Evolutionary conservation across 139 green algal genomes (phyloP).

Genomic region (Asterochloris erici): DNA sequence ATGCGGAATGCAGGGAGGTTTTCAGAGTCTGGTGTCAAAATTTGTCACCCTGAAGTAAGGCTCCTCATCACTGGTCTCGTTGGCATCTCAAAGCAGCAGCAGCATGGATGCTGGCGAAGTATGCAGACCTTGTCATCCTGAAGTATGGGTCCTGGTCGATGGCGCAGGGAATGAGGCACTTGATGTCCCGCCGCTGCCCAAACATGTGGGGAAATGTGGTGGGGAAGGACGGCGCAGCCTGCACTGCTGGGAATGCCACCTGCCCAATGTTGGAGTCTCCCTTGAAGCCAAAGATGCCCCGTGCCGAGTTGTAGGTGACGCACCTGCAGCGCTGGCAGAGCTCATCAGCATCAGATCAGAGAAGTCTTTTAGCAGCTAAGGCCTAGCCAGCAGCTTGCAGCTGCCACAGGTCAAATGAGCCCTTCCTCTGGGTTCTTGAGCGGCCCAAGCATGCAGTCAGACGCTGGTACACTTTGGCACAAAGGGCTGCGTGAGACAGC

Average conservation of each 20-base stretch:
- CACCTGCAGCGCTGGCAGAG: constrained; percentile 38
- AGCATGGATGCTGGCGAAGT: not conserved
- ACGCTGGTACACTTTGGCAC: too few relatives aligned
- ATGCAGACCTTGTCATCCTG: constrained; percentile 23
- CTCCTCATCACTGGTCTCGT: too few relatives aligned
- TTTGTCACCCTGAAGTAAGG: too few relatives aligned
- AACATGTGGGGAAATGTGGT: constrained; percentile 97
- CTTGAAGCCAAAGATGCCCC: constrained; percentile 88
- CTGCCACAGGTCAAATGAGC: too few relatives aligned
- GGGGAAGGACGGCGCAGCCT: constrained; percentile 91
- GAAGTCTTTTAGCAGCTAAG: not conserved
- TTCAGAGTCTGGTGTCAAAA: too few relatives aligned
- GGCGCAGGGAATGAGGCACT: constrained; percentile 97
- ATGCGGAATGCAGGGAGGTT: too few relatives aligned
- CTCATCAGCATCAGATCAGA: not conserved
- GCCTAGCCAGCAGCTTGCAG: too few relatives aligned
- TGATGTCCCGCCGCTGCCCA: constrained; percentile 74
- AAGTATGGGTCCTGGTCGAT: constrained; percentile 85
- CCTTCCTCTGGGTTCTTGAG: too few relatives aligned
- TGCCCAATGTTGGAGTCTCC: constrained; percentile 94
- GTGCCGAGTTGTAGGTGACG: constrained; percentile 91
- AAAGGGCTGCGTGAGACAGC: too few relatives aligned
- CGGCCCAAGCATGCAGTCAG: too few relatives aligned
- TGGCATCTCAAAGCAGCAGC: too few relatives aligned
- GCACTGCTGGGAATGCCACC: constrained; percentile 92